These are phyloP conservation scores for Candida smagusa DNA, from an alignment of 1,139 yeast genomes.

Conservation along the genomic window DNA sequence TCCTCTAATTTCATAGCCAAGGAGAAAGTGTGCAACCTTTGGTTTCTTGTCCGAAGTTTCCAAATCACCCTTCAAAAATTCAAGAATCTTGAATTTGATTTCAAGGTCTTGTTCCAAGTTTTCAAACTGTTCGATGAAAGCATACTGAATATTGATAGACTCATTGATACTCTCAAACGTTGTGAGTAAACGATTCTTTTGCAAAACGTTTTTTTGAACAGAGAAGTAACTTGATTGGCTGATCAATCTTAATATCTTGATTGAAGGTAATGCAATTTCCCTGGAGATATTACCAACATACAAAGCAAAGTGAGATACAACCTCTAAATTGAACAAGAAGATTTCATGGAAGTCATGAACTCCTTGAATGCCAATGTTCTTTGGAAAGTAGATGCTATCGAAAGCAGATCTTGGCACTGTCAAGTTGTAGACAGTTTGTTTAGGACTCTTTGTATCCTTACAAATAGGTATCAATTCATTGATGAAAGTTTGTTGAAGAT, in stretches of 20 bases:
- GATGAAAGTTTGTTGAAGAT: constrained; percentile 47
- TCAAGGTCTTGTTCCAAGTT: constrained; percentile 33
- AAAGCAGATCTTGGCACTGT: constrained; percentile 36
- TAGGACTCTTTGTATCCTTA: constrained; percentile 17
- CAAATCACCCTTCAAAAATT: constrained; percentile 55
- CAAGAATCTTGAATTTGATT: constrained; percentile 56
- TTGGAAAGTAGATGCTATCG: constrained; percentile 52
- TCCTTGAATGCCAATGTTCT: constrained; percentile 59
- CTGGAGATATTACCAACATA: constrained; percentile 54
- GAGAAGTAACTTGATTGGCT: constrained; percentile 51
- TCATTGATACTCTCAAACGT: constrained; percentile 75
- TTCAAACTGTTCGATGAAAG: constrained; percentile 72
- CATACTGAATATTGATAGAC: constrained; percentile 61
- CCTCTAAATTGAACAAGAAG: constrained; percentile 60
- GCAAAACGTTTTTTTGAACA: constrained; percentile 32
- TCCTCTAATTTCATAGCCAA: constrained; percentile 58
- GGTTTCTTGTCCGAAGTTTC: constrained; percentile 38
- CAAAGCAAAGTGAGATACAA: constrained; percentile 67
- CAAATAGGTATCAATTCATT: constrained; percentile 26
- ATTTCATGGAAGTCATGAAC: constrained; percentile 66
- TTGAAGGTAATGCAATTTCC: constrained; percentile 44
- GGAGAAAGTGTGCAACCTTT: constrained; percentile 66
- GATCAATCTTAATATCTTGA: constrained; percentile 52
- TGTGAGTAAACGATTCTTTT: constrained; percentile 65
- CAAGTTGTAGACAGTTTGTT: constrained; percentile 16